Evolutionary conservation across 345 rosid species (phyloP).

Genomic region (Carallia pectinifolia): DNA sequence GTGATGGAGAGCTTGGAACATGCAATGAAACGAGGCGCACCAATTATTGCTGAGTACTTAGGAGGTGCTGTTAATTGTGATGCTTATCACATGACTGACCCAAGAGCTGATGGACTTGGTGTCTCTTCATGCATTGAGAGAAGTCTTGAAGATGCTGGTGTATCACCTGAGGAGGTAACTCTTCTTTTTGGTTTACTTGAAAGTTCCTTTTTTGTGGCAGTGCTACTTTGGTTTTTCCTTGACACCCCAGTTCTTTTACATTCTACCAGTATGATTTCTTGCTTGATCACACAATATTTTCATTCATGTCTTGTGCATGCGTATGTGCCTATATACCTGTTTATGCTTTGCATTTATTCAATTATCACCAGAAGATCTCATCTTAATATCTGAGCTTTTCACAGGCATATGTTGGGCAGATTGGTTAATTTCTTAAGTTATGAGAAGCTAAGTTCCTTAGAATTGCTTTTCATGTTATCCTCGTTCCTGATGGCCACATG

Average conservation of each 20-base stretch:
- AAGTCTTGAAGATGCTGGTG: constrained; percentile 98
- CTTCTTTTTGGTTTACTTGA: too few relatives aligned
- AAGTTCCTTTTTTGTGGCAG: too few relatives aligned
- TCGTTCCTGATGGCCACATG: background rate
- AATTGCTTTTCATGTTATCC: too few relatives aligned
- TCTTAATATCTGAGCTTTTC: background rate
- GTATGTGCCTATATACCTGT: background rate
- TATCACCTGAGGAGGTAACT: constrained; percentile 89
- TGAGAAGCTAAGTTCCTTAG: too few relatives aligned
- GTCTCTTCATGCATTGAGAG: constrained; percentile 95
- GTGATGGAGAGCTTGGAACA: constrained; percentile 99
- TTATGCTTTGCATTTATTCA: background rate
- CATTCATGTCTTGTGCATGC: too few relatives aligned
- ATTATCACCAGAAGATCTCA: too few relatives aligned
- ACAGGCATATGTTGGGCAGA: background rate
- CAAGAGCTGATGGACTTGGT: constrained; percentile 99
- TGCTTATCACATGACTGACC: constrained; percentile 99
- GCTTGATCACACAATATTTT: too few relatives aligned
- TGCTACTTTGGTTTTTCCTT: too few relatives aligned
- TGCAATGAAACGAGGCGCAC: constrained; percentile 94
- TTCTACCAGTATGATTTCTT: background rate
- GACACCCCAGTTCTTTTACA: too few relatives aligned
- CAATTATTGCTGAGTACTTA: constrained; percentile 88
- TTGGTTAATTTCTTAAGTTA: too few relatives aligned
- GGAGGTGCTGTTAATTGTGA: constrained; percentile 99